Evolutionary conservation across 768 basidiomycete species (phyloP).

Genomic region (Amanita subjunquillea): DNA sequence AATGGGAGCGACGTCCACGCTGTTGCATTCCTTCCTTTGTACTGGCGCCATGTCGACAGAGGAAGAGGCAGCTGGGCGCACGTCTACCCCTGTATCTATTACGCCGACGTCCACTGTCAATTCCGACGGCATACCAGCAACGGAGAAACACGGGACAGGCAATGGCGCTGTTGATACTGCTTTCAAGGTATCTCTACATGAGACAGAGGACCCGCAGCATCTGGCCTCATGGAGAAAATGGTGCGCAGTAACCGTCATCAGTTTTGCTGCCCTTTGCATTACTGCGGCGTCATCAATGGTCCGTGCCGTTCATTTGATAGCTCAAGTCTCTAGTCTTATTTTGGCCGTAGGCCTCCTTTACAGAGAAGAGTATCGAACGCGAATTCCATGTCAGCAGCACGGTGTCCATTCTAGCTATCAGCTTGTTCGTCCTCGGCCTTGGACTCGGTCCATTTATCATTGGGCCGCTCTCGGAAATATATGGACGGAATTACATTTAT

Average conservation of each 20-base stretch:
- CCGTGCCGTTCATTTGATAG: slow-evolving; percentile 11
- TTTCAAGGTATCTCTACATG: slow-evolving; percentile 27
- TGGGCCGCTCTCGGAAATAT: slow-evolving; percentile 47
- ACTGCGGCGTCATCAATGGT: slow-evolving; percentile 50
- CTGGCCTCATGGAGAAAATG: slow-evolving; percentile 33
- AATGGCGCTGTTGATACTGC: neutral
- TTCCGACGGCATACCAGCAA: no score
- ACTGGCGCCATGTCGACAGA: no score
- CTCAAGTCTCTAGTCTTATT: neutral
- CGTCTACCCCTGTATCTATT: no score
- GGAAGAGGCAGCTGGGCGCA: no score
- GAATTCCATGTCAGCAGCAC: slow-evolving; percentile 37
- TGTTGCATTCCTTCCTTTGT: no score
- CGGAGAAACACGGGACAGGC: no score
- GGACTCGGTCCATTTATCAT: slow-evolving; percentile 46
- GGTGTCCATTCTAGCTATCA: slow-evolving; percentile 43
- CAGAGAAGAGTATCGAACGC: slow-evolving; percentile 48
- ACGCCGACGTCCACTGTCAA: no score
- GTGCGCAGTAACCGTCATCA: slow-evolving; percentile 35
- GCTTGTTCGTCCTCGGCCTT: slow-evolving; percentile 49
- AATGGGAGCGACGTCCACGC: no score
- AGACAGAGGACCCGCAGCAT: slow-evolving; percentile 31
- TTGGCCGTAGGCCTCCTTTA: slow-evolving; percentile 39
- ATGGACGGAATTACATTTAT: slow-evolving; percentile 59
- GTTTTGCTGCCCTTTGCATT: slow-evolving; percentile 36